Conservation (phyloP, 108 stramenopile genomes). For the Conticribra weissflogii region DNA sequence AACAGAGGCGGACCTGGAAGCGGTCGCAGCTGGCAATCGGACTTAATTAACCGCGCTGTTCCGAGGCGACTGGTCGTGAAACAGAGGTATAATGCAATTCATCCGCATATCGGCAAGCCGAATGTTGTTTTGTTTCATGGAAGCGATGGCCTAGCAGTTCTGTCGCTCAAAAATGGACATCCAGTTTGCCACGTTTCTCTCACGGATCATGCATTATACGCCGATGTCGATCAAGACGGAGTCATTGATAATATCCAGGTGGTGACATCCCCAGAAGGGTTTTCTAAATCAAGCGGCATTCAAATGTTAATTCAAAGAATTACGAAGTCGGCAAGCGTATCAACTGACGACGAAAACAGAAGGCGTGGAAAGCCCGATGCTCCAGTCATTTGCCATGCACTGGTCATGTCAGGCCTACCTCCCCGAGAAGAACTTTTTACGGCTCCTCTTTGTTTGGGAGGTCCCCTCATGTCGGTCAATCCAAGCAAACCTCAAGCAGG, state of each 20-base stretch:
- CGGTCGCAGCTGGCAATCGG: slow-evolving; percentile 41
- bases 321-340: slow-evolving; percentile 1
- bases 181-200: slow-evolving; percentile 78
- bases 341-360: neutral
- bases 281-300: slow-evolving; percentile 25
- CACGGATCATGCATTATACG: slow-evolving; percentile 71
- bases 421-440: slow-evolving; percentile 84
- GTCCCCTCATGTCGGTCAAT: slow-evolving; percentile 27
- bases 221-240: slow-evolving; percentile 82
- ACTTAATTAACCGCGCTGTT: slow-evolving; percentile 39
- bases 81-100: slow-evolving; percentile 40
- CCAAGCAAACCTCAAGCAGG: slow-evolving; percentile 9
- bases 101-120: slow-evolving; percentile 63
- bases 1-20: slow-evolving; percentile 3
- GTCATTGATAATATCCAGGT: slow-evolving; percentile 76
- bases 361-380: slow-evolving; percentile 6
- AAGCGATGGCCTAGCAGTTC: slow-evolving; percentile 71
- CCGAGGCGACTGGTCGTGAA: slow-evolving; percentile 39
- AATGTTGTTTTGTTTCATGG: slow-evolving; percentile 73
- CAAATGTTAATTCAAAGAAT: slow-evolving; percentile 46
- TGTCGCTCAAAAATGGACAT: slow-evolving; percentile 82
- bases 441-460: slow-evolving; percentile 61
- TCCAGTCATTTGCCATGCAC: slow-evolving; percentile 65
- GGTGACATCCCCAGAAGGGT: slow-evolving; percentile 39
- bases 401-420: slow-evolving; percentile 76